Percentiles rank a stretch among this genome's conserved stretches.
phyloP scores from a whole-genome alignment of 495 filamentous ascomycete species.

The Xanthoparmelia taractica region DNA sequence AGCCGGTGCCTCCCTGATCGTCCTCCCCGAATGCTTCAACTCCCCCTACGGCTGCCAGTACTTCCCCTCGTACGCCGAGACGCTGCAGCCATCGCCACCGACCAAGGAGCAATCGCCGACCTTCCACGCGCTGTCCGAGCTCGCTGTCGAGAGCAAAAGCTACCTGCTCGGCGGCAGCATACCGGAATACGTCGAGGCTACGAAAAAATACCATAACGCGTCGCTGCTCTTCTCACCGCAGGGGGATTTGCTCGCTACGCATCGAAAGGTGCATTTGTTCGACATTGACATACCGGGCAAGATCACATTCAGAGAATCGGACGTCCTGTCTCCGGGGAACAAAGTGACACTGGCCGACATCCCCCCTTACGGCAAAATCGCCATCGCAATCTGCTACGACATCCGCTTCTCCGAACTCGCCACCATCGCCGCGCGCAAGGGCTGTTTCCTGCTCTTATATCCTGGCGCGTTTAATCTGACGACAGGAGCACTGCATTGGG shows the following conservation, averaged over 20 bases:
- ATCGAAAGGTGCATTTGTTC: constrained; percentile 96
- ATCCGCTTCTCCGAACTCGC: constrained; percentile 92
- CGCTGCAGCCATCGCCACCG: constrained; percentile 70
- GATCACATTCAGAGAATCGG: constrained; percentile 84
- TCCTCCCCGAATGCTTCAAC: constrained; percentile 87
- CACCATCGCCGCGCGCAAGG: constrained; percentile 77
- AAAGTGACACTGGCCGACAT: constrained; percentile 73
- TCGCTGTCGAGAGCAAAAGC: constrained; percentile 65
- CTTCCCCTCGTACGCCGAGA: constrained; percentile 90
- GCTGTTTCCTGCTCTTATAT: constrained; percentile 77
- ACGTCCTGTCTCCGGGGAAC: constrained; percentile 77
- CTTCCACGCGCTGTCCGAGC: constrained; percentile 72
- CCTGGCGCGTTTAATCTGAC: constrained; percentile 94
- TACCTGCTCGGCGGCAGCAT: constrained; percentile 91
- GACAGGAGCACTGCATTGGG: constrained; percentile 89
- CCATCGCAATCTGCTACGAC: constrained; percentile 92
- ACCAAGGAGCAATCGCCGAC: constrained; percentile 60
- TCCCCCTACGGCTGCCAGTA: constrained; percentile 87
- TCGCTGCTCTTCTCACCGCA: constrained; percentile 70
- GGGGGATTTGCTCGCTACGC: constrained; percentile 70
- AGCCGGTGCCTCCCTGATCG: constrained; percentile 57
- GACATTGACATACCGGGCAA: constrained; percentile 97
- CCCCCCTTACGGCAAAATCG: constrained; percentile 77
- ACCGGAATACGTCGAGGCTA: constrained; percentile 59
- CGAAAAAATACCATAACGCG: constrained; percentile 85